These are phyloP conservation scores for Coemansia guatemalensis DNA, from an alignment of 192 early-diverging fungal genomes.

Conservation along the genomic window DNA sequence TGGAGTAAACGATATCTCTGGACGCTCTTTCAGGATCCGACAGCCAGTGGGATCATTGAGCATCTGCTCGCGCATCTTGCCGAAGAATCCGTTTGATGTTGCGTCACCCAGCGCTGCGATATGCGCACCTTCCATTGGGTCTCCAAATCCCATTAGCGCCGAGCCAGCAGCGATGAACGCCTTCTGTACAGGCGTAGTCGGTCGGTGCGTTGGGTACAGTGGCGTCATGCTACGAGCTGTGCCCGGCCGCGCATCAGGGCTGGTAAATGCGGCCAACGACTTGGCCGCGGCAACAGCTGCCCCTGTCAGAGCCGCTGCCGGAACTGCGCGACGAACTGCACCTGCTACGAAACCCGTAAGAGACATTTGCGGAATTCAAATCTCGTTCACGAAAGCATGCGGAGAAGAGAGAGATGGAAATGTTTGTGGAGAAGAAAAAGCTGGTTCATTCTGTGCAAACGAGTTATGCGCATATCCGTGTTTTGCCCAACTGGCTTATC, in stretches of 20 bases:
- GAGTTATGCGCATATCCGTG: neutral
- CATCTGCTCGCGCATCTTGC: slow-evolving; percentile 77
- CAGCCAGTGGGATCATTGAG: slow-evolving; percentile 71
- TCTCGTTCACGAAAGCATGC: neutral
- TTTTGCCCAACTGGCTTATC: neutral
- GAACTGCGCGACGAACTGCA: slow-evolving; percentile 21
- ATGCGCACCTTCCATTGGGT: slow-evolving; percentile 65
- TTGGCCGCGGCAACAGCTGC: slow-evolving; percentile 27
- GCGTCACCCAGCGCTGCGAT: slow-evolving; percentile 77
- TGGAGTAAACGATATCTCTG: slow-evolving; percentile 68
- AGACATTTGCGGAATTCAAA: slow-evolving; percentile 19
- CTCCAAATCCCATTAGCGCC: slow-evolving; percentile 70
- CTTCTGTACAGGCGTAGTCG: slow-evolving; percentile 65
- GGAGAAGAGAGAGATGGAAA: neutral
- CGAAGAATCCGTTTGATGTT: slow-evolving; percentile 70
- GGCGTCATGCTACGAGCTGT: slow-evolving; percentile 37
- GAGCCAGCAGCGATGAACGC: slow-evolving; percentile 68
- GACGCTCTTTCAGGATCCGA: slow-evolving; percentile 79
- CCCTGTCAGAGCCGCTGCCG: slow-evolving; percentile 29
- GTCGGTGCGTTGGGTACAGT: slow-evolving; percentile 63
- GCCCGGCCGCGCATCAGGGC: slow-evolving; percentile 42
- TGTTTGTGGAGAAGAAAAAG: neutral
- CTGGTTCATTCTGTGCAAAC: neutral
- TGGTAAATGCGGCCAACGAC: slow-evolving; percentile 46
- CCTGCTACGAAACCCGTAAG: slow-evolving; percentile 24